Evolutionary conservation across 306 rosid species (phyloP).

Genomic region (Biancaea sappan): DNA sequence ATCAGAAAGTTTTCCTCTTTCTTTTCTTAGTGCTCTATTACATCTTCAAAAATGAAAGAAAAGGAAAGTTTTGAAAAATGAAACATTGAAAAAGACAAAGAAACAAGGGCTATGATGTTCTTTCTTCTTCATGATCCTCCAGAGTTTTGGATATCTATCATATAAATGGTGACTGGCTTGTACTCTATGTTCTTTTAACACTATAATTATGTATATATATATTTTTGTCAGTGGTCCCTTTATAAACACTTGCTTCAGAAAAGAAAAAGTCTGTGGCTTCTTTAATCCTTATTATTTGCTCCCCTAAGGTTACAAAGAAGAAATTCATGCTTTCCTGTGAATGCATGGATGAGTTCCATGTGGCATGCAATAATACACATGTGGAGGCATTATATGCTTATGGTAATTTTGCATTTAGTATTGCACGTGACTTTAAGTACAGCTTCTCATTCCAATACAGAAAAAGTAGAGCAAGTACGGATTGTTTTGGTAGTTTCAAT

Average conservation of each 20-base stretch:
- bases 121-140: background rate
- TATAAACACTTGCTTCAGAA: background rate
- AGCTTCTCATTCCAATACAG: background rate
- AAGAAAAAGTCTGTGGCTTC: background rate
- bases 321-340: background rate
- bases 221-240: background rate
- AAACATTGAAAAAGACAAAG: background rate
- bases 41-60: background rate
- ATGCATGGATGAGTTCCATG: background rate
- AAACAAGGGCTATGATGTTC: background rate
- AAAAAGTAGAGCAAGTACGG: background rate
- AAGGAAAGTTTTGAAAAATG: background rate
- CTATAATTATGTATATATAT: background rate
- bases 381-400: background rate
- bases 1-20: no score
- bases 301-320: background rate
- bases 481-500: background rate
- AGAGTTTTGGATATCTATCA: conserved; percentile 4
- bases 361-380: background rate
- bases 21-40: no score
- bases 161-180: conserved; percentile 2
- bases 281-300: background rate
- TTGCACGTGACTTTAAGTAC: background rate
- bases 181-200: background rate
- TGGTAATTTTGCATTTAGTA: background rate